Percentiles rank a stretch among this genome's conserved stretches.
Evolutionary conservation across 257 asterid genomes (phyloP).

Genomic region (Capsicum pubescens): DNA sequence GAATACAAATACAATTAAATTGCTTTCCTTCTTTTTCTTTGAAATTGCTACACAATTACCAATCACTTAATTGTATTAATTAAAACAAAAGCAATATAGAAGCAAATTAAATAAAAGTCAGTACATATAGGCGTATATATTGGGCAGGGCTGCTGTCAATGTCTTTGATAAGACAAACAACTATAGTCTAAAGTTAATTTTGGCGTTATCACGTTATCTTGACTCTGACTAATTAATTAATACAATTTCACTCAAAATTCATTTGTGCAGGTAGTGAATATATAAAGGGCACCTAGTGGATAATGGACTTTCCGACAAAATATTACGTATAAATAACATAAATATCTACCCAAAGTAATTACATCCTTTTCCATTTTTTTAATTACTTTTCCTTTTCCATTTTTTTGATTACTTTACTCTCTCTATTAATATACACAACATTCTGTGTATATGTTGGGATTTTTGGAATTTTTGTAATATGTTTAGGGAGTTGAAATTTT

Average conservation of each 20-base stretch:
- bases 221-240: neutral
- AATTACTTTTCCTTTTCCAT: too few relatives aligned
- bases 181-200: neutral
- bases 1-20: neutral
- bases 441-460: too few relatives aligned
- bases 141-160: neutral
- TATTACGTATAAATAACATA: neutral
- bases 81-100: neutral
- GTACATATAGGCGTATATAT: neutral
- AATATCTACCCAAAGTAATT: too few relatives aligned
- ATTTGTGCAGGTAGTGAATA: neutral
- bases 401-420: too few relatives aligned
- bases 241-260: neutral
- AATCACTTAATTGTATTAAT: neutral
- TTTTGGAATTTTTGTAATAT: too few relatives aligned
- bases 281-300: neutral
- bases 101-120: neutral
- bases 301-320: neutral
- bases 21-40: neutral
- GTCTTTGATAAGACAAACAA: neutral
- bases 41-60: neutral
- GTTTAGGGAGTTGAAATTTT: too few relatives aligned
- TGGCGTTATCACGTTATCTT: neutral
- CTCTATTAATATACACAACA: too few relatives aligned
- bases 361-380: too few relatives aligned